Base-by-base conservation (phyloP, 2,329 filamentous ascomycete species). In the Sporothrix globosa region DNA sequence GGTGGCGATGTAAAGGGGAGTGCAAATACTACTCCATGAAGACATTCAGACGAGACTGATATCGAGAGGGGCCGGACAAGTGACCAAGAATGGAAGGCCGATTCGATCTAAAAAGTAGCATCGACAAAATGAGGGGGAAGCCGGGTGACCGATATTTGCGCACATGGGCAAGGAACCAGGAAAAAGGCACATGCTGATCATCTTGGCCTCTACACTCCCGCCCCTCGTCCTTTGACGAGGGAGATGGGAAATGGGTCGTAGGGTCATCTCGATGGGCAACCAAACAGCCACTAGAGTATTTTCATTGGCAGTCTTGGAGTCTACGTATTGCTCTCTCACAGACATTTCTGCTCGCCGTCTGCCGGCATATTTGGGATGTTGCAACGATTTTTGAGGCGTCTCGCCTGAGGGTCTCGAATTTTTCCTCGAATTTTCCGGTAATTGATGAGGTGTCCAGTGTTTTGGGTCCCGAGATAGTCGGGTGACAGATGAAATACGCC, bases 111-210 rank as follows among this genome's bases (percentile, higher is more conserved):
- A 34, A 41, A 21, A 39, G 39, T 19, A n/a, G 30, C 56, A 60
- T 30, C 41, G 34, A 41, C 56, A 50, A 52, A 50, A 66, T 50
- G 61, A 66, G 46, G 61, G 44, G 61, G 11, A 50, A 14, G n/a
- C 61, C 34, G 34, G 61, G 44, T n/a, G 39, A 17, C n/a, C 44
- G 21, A 66, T 34, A 21, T 34, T 39, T 60, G 39, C 41, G 41
- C 60, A 50, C 24, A 66, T 52, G 44, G 34, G 34, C 61, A 34
- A 14, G 61, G 61, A 50, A 48, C 52, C 27, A 58, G 54, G 54
- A 60, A 46, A 63, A 39, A 48, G 58, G 24, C 41, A 65, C 24
- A 65, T 65, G 61, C 41, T 65, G 61, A 48, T 50, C 61, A 30
- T 66, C 61, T 48, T 41, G n/a, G 19, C n/a, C 39, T 9, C 58